These are phyloP conservation scores for Candida khao-thaluensis DNA, from an alignment of 805 yeast species.

Conservation along the genomic window DNA sequence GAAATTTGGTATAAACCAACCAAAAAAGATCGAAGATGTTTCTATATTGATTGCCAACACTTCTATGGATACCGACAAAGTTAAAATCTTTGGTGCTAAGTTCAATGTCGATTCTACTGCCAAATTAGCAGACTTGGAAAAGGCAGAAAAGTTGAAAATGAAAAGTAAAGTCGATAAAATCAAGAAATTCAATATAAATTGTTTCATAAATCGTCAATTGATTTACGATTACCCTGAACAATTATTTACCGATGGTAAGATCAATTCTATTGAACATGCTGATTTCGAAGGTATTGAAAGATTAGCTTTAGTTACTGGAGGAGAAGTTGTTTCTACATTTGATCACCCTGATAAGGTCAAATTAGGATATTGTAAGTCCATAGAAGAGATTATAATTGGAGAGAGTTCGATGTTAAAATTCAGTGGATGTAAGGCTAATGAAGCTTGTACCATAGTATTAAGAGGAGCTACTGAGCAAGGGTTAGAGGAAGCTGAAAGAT, in stretches of 20 bases:
- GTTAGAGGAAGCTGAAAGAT: slow-evolving; percentile 48
- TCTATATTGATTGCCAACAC: slow-evolving; percentile 92
- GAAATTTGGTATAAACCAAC: slow-evolving; percentile 92
- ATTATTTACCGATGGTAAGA: slow-evolving; percentile 79
- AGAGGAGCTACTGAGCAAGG: slow-evolving; percentile 57
- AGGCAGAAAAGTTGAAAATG: slow-evolving; percentile 94
- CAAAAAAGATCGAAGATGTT: slow-evolving; percentile 79
- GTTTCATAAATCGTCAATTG: slow-evolving; percentile 93
- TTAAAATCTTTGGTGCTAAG: slow-evolving; percentile 95
- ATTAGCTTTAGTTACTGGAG: slow-evolving; percentile 94
- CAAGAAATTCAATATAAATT: slow-evolving; percentile 79
- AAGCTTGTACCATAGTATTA: slow-evolving; percentile 92
- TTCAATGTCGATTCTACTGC: slow-evolving; percentile 94
- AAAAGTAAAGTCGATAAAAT: slow-evolving; percentile 84
- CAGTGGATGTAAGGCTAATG: slow-evolving; percentile 93
- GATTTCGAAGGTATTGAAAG: slow-evolving; percentile 98
- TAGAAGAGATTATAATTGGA: slow-evolving; percentile 92
- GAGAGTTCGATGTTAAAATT: slow-evolving; percentile 88
- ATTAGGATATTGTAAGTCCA: slow-evolving; percentile 82
- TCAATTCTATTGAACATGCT: slow-evolving; percentile 95
- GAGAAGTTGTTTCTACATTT: slow-evolving; percentile 95
- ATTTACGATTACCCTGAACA: slow-evolving; percentile 99
- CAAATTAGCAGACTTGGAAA: slow-evolving; percentile 89
- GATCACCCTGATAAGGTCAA: slow-evolving; percentile 86
- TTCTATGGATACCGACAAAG: slow-evolving; percentile 95